Evolutionary conservation across 2,329 filamentous ascomycete genomes (phyloP), one percentile per base, ranked within the genome.

Genomic region (Periconia digitata): DNA sequence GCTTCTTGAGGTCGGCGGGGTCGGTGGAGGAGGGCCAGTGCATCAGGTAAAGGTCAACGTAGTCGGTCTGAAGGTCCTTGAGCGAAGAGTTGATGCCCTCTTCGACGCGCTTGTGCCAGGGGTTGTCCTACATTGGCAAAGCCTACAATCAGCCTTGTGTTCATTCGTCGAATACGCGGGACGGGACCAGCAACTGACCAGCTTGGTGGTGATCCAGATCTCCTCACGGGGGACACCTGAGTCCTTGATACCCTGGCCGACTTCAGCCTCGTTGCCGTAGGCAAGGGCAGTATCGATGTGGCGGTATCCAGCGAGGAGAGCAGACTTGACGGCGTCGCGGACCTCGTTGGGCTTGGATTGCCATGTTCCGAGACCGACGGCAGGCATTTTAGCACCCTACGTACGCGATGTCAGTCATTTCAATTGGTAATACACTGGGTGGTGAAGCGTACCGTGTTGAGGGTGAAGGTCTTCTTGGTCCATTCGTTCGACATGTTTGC

Each of bases 171-270:
- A n/a, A n/a, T n/a, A n/a, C n/a, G n/a, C n/a, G n/a, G n/a, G n/a
- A n/a, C n/a, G 45, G 92, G 82, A 80, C n/a, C n/a, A n/a, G n/a
- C n/a, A n/a, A n/a, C n/a, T n/a, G n/a, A n/a, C n/a, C n/a, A n/a
- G n/a, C n/a, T 94, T 95, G 60, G 88, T 90, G 44, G 89, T 92
- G 52, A 92, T 77, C 76, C 81, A 91, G 61, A 91, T 83, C 70
- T 85, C 75, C 57, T 84, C 79, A 29, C 87, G 81, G 4, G 85
- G 81, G 2, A 90, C 72, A 43, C 81, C 81, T 21, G 80, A 80
- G 42, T 83, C 79, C 69, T 85, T 84, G 75, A 91, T 89, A 42
- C 86, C 87, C 24, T 76, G 74, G 50, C 87, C 88, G 20, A 91
- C 82, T 66, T 90, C 87, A 54, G 79, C 72, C 70, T 92, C 89